Evolutionary conservation across 73 alveolate genomes (phyloP).

Genomic region (Paramecium pentaurelia): DNA sequence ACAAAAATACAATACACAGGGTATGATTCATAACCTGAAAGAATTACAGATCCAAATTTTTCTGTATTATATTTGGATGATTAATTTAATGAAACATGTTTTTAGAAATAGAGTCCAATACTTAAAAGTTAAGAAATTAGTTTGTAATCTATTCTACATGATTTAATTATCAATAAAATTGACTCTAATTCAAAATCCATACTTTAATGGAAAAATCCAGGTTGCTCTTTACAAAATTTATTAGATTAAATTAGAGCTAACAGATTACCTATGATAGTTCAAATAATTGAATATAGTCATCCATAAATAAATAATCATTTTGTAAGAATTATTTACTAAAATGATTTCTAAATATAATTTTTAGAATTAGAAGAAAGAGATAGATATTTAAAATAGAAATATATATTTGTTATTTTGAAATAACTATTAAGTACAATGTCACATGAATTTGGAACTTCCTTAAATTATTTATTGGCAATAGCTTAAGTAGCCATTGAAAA

Average conservation of each 20-base stretch:
- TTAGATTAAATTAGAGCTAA: neutral
- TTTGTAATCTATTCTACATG: neutral
- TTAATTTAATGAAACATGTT: neutral
- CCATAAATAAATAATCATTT: neutral
- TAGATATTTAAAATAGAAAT: neutral
- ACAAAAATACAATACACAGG: neutral
- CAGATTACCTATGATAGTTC: neutral
- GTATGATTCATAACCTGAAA: neutral
- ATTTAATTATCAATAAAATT: neutral
- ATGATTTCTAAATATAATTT: neutral
- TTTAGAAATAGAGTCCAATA: neutral
- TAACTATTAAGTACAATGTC: neutral
- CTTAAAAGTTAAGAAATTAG: neutral
- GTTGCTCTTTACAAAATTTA: neutral
- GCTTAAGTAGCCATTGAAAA: neutral
- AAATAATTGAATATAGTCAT: neutral
- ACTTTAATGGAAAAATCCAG: neutral
- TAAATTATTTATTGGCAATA: conserved; percentile 28
- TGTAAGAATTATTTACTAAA: neutral
- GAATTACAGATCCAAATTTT: neutral
- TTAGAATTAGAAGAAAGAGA: neutral
- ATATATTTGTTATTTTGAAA: neutral
- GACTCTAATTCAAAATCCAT: neutral
- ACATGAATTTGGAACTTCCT: conserved; percentile 35
- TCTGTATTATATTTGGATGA: neutral